Evolutionary conservation across 495 filamentous ascomycete species (phyloP).

Genomic region (Lichina pygmaea): DNA sequence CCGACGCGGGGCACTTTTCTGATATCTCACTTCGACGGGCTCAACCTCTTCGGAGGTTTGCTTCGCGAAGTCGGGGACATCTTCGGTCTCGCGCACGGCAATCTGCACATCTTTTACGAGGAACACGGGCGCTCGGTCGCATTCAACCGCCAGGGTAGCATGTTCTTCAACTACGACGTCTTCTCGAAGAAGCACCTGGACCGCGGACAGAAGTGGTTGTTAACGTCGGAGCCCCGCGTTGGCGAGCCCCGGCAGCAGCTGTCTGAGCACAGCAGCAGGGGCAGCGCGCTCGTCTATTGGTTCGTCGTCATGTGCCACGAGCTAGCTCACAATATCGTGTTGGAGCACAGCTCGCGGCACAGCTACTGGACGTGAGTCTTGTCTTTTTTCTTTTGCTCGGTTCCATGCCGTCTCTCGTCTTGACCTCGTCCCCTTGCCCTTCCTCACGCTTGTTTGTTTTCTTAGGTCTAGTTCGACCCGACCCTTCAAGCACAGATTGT

Average conservation of each 20-base stretch:
- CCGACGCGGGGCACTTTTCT: conserved; percentile 27
- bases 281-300: conserved; percentile 63
- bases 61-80: conserved; percentile 41
- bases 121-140: conserved; percentile 57
- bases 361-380: conserved; percentile 49
- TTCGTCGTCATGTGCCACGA: conserved; percentile 82
- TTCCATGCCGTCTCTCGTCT: too few species aligned
- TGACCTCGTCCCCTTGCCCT: background rate
- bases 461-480: too few species aligned
- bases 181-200: conserved; percentile 51
- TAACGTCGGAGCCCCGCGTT: conserved; percentile 9
- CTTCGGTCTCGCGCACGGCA: conserved; percentile 32
- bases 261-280: conserved; percentile 14
- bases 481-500: too few species aligned
- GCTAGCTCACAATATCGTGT: conserved; percentile 75
- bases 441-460: background rate
- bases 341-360: conserved; percentile 54
- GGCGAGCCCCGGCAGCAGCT: conserved; percentile 1
- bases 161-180: conserved; percentile 86
- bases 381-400: background rate
- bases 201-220: conserved; percentile 5
- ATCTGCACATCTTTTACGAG: conserved; percentile 72
- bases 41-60: conserved; percentile 29
- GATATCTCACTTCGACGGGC: conserved; percentile 25
- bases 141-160: conserved; percentile 62